Percentiles rank a stretch among this genome's conserved stretches.
Conservation (phyloP, 495 filamentous ascomycete species). For the Apodospora peruviana region DNA sequence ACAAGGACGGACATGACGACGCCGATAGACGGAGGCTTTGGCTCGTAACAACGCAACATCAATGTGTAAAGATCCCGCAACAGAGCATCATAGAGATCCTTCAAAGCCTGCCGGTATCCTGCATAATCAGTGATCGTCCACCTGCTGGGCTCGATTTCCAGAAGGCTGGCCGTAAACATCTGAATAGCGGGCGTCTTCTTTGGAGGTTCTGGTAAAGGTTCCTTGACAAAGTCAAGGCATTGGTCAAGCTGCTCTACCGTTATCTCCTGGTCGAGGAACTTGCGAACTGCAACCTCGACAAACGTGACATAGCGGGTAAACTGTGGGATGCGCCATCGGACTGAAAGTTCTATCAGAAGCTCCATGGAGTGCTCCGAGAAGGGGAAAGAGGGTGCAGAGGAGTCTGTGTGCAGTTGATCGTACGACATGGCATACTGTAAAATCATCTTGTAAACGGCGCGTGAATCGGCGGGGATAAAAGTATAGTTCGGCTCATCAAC, state of each 20-base stretch:
- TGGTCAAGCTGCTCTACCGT: slow-evolving; percentile 73
- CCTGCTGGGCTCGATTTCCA: slow-evolving; percentile 39
- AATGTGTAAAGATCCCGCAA: slow-evolving; percentile 83
- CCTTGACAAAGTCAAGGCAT: slow-evolving; percentile 76
- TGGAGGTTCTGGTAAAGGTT: slow-evolving; percentile 50
- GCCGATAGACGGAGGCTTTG: slow-evolving; percentile 73
- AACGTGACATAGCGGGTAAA: slow-evolving; percentile 76
- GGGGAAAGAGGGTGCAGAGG: slow-evolving; percentile 50
- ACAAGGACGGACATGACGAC: slow-evolving; percentile 78
- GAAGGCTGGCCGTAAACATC: slow-evolving; percentile 32
- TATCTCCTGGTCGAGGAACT: slow-evolving; percentile 83
- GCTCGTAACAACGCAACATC: slow-evolving; percentile 81
- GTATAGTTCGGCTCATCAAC: slow-evolving; percentile 61
- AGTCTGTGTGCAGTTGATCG: slow-evolving; percentile 45
- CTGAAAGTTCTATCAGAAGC: slow-evolving; percentile 74
- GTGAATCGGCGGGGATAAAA: slow-evolving; percentile 83
- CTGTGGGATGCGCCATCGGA: slow-evolving; percentile 86
- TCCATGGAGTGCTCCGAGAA: slow-evolving; percentile 80
- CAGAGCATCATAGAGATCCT: slow-evolving; percentile 72
- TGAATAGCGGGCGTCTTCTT: slow-evolving; percentile 44
- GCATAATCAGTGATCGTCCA: slow-evolving; percentile 82
- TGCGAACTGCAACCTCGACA: slow-evolving; percentile 76
- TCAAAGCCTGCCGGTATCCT: slow-evolving; percentile 67
- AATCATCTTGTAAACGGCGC: slow-evolving; percentile 73
- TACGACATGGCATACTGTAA: slow-evolving; percentile 65